Evolutionary conservation across 305 asterid genomes (phyloP), one percentile per base, ranked within the genome.

Genomic region (Salvia sclarea): DNA sequence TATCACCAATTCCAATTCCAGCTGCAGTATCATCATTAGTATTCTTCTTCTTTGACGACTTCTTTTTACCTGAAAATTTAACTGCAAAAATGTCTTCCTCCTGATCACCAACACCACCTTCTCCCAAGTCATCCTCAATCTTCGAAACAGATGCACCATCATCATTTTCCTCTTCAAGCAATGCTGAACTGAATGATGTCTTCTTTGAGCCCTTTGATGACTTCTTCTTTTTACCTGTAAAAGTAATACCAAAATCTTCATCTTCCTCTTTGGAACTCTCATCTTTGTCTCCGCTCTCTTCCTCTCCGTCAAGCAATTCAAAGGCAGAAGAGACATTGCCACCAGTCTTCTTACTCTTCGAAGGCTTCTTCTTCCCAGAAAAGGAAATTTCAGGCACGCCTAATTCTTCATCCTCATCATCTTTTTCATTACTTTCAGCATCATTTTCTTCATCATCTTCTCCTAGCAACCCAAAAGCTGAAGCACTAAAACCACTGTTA

Each of bases 11-110:
- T 31, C 70, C 84, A 64, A 45, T 41, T 38, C 76, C 95, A 49
- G 54, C 47, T 6, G 79, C 76, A 73, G 72, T 44, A 62, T 69
- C 72, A 14, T 72, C 79, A 80, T 48, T 67, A 17, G 41, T 64
- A 77, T 68, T 84, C 83, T 85, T 86, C 88, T 86, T 87, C 77
- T 82, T 86, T 56, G 92, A 83, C 2, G 96, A 79, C 77, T 91
- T 94, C 87, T 94, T 93, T 74, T 93, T 93, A 31, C 98, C 97
- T 40, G 96, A 83, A 71, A 94, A 91, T 65, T 69, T 71, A 75
- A 84, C 58, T 10, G 31, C 80, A 3, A 80, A 58, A 8, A 50
- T 71, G 64, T 89, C 91, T 25, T 84, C 95, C 56, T 75, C 95
- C 52, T 76, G 74, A 58, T 74, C 83, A 72, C 60, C 76, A 38